Percentiles rank a stretch among this genome's conserved stretches.
These are phyloP conservation scores for Conidiobolus incongruus DNA, from an alignment of 371 early-diverging fungal species.

Conservation along the genomic window DNA sequence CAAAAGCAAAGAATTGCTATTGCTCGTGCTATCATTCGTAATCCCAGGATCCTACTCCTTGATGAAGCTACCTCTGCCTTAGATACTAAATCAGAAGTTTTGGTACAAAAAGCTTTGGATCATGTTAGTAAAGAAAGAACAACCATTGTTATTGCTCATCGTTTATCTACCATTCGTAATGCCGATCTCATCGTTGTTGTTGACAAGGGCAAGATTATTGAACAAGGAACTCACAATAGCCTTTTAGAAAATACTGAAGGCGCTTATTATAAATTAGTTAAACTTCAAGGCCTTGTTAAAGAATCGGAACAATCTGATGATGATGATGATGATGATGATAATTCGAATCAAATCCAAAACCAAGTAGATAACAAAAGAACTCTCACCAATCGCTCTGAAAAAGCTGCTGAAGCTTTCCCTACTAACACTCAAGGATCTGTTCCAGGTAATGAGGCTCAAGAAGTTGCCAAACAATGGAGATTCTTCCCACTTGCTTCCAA, in stretches of 20 bases:
- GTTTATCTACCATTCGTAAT: slow-evolving; percentile 52
- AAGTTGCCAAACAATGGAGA: too few species aligned
- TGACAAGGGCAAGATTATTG: slow-evolving; percentile 40
- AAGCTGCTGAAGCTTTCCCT: too few species aligned
- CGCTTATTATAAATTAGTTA: slow-evolving; percentile 26
- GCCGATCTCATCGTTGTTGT: slow-evolving; percentile 69
- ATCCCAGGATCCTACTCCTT: slow-evolving; percentile 30
- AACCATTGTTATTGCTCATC: slow-evolving; percentile 85
- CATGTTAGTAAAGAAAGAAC: slow-evolving; percentile 50
- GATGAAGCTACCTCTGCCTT: slow-evolving; percentile 34
- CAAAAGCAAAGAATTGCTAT: slow-evolving; percentile 40
- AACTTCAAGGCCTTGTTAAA: slow-evolving; percentile 21
- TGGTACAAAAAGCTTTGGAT: slow-evolving; percentile 61
- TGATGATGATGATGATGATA: background rate
- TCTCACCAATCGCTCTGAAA: too few species aligned
- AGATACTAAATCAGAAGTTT: slow-evolving; percentile 39
- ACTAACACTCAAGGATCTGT: too few species aligned
- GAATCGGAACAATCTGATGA: slow-evolving; percentile 6
- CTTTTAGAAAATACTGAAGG: slow-evolving; percentile 19
- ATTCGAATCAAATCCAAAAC: too few species aligned
- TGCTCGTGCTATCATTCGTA: slow-evolving; percentile 54
- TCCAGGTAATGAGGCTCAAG: too few species aligned
- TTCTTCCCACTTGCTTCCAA: too few species aligned
- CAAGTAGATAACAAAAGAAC: too few species aligned
- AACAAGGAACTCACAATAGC: slow-evolving; percentile 43